Base-by-base conservation (phyloP, 208 protist genomes). In the Blechomonas ayalai region DNA sequence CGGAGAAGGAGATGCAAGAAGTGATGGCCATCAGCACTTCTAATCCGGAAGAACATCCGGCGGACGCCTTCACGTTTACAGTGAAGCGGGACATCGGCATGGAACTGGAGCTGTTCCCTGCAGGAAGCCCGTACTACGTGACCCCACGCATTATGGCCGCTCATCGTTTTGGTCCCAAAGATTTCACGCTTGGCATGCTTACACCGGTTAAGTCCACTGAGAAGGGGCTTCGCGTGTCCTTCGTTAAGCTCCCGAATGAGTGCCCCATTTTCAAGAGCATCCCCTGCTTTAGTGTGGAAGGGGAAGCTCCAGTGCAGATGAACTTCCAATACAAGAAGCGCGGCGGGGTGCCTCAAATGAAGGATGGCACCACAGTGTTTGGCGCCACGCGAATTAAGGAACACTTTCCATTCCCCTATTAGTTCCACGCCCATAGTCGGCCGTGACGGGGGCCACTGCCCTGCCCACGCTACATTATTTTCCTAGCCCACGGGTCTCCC, bases 61-160 rank as follows among this genome's bases (percentile, higher is more conserved):
- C 28, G 12, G 37, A 24, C 7, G 29, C 2, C 4, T 52, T 37
- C 29, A 52, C 28, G 13, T 52, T 39, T 52, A 2, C 9, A 9
- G 3, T 39, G 15, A 4, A 12, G 7, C 24, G 45, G 16, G 28
- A 52, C 41, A 35, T 52, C 3, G 4, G 6, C 12, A 35, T 52
- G 45, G 8, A 35, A 24, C 3, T 35, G 6, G 29, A 15, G 6
- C 31, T 52, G 3, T 3, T 16, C 7, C 45, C 45, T n/a, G n/a
- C n/a, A n/a, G n/a, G n/a, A n/a, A 64, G 51, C 50, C 81, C 81
- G n/a, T 90, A 86, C 62, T 82, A 68, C 49, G 67, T 90, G 16
- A 51, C 86, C 15, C 81, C 81, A 0, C 72, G 81, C 38, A 71
- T 90, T 15, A 43, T 28, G 33, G 47, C 32, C 2, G 44, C 42